These are phyloP conservation scores for Ordospora colligata DNA, from an alignment of 371 early-diverging fungal species.

Conservation along the genomic window DNA sequence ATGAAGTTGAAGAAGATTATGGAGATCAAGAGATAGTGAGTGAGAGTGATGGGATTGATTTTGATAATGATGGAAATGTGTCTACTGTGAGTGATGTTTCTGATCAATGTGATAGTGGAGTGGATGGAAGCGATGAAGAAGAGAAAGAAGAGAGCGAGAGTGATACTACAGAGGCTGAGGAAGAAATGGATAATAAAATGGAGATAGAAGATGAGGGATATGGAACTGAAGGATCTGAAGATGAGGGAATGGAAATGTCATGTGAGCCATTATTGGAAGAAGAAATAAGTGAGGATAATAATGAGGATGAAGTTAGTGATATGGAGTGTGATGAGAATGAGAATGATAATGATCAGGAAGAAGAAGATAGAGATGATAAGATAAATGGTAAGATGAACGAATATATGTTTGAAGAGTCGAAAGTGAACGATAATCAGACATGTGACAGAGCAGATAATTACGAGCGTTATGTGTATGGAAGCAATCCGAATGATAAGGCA, in stretches of 20 bases:
- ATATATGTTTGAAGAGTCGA: slow-evolving; percentile 34
- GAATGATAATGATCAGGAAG: background rate
- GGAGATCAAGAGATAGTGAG: slow-evolving; percentile 1
- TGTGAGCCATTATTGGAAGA: background rate
- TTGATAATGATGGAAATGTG: slow-evolving; percentile 38
- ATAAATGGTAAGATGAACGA: slow-evolving; percentile 34
- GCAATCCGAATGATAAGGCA: slow-evolving; percentile 31
- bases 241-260: slow-evolving; percentile 11
- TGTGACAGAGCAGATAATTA: slow-evolving; percentile 46
- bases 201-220: slow-evolving; percentile 21
- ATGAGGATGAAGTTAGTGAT: background rate
- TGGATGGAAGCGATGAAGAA: slow-evolving; percentile 33
- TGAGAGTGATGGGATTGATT: slow-evolving; percentile 45
- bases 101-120: slow-evolving; percentile 32
- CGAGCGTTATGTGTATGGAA: slow-evolving; percentile 46
- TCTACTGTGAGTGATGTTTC: slow-evolving; percentile 32
- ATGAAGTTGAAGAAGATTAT: slow-evolving; percentile 41
- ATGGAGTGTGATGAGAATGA: background rate
- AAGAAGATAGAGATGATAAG: slow-evolving; percentile 10
- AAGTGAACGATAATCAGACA: slow-evolving; percentile 45
- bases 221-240: slow-evolving; percentile 1
- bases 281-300: background rate
- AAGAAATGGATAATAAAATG: slow-evolving; percentile 13
- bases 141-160: slow-evolving; percentile 37
- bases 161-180: slow-evolving; percentile 12